Conservation (phyloP, 2,329 filamentous ascomycete species). For the Ophiocordyceps robertsii region DNA sequence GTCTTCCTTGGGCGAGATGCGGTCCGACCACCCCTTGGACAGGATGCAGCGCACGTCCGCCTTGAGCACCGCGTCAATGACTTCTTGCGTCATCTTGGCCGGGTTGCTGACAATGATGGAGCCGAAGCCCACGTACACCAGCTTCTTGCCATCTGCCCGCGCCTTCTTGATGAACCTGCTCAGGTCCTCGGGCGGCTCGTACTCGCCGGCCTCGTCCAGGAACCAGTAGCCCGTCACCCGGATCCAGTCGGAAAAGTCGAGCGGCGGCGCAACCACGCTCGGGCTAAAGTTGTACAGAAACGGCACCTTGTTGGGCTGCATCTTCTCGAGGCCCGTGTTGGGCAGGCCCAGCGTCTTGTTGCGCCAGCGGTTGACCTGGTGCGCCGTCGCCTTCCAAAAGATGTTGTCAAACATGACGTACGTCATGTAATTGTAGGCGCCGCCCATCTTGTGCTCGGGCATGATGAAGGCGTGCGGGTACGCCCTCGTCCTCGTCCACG, state of each 20-base stretch:
- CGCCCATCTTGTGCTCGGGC: slow-evolving; percentile 85
- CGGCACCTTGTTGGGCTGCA: slow-evolving; percentile 95
- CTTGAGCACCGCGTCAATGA: slow-evolving; percentile 80
- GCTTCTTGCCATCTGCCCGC: slow-evolving; percentile 67
- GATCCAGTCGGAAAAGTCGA: slow-evolving; percentile 97
- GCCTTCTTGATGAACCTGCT: slow-evolving; percentile 73
- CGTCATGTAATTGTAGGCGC: slow-evolving; percentile 86
- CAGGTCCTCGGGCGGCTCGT: slow-evolving; percentile 63
- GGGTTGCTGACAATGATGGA: slow-evolving; percentile 91
- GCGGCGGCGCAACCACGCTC: slow-evolving; percentile 79
- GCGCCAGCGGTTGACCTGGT: slow-evolving; percentile 88
- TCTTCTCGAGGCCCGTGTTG: slow-evolving; percentile 72
- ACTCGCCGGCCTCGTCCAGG: slow-evolving; percentile 61
- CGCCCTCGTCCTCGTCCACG: slow-evolving; percentile 88
- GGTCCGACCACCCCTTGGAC: slow-evolving; percentile 94
- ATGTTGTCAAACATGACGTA: slow-evolving; percentile 95
- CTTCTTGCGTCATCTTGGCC: slow-evolving; percentile 76
- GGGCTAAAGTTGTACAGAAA: slow-evolving; percentile 97
- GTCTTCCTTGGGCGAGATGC: slow-evolving; percentile 38
- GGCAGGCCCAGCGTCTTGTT: slow-evolving; percentile 66
- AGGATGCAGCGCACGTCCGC: slow-evolving; percentile 90
- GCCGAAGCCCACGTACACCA: slow-evolving; percentile 95
- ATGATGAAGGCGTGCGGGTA: slow-evolving; percentile 96
- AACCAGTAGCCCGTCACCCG: slow-evolving; percentile 98
- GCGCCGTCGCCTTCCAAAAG: slow-evolving; percentile 88